Base-by-base conservation (phyloP, 78 protist species). In the Dictyostelium purpureum region DNA sequence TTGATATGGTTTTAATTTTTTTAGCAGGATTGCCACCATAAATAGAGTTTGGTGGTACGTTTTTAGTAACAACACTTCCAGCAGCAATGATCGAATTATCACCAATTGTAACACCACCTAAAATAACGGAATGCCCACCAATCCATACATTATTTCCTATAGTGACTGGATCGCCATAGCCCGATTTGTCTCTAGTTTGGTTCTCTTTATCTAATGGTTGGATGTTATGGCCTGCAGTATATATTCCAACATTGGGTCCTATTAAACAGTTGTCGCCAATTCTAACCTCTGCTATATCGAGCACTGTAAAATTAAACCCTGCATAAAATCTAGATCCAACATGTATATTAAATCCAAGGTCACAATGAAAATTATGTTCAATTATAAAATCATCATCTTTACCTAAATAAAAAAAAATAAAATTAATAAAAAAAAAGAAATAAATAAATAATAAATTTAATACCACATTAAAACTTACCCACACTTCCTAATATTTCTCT, bases 171-270 rank as follows among this genome's bases (percentile, higher is more conserved):
- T 28, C 33, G 4, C 65, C 95, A 73, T 49, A 79, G 18, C 71
- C 71, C 16, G 71, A 33, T 63, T 31, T 31, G 33, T 63, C 45
- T 33, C 71, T 63, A 26, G 26, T 43, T n/a, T n/a, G n/a, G n/a
- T n/a, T n/a, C 61, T 94, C 96, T 47, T 95, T 66, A 3, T 18
- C 24, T 4, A 21, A 35, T 5, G 56, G 71, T 21, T 83, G 81
- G 4, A 87, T 10, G 0, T 95, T 94, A 42, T 96, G 97, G 7
- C 89, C 87, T 0, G 96, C 97, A 1, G 95, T 73, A 56, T 87
- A 92, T 19, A 96, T 7, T n/a, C 80, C 69, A 14, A 94, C 96
- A 45, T 77, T 63, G 2, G 97, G 97, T 2, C 65, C 97, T 2
- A 77, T 16, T 74, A 87, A 49, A 67, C 70, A 51, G 12, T 66